Base-by-base conservation (phyloP, 2,329 filamentous ascomycete species). In the Colletotrichum destructivum region DNA sequence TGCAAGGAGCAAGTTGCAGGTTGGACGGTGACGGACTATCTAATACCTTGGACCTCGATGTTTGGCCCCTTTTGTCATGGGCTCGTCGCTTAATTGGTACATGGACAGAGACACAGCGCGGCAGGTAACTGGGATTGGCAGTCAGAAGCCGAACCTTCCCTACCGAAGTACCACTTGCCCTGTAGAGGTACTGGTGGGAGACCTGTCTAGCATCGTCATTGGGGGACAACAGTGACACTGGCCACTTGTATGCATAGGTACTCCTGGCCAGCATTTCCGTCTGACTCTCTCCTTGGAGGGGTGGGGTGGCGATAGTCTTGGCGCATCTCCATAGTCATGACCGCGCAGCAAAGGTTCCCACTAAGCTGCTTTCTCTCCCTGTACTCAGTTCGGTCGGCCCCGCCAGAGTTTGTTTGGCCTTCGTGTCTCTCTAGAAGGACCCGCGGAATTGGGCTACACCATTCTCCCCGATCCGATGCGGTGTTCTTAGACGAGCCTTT, bases 1-100 rank as follows among this genome's bases (percentile, higher is more conserved):
- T 69, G 65, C 65, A 71, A 57, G 52, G 46, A 69, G 52, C 44
- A 68, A 40, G 57, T 71, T 68, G 35, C 13, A 52, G 16, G 49
- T 21, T 31, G 40, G 38, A 52, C 15, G 21, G 47, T 66, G 49
- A 59, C 44, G 56, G 35, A 62, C 44, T 38, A 38, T 38, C 35
- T 38, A 38, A 11, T n/a, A 42, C 40, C 55, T 55, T 46, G 46
- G 49, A 62, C 40, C 13, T 60, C 23, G 49, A 70, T 47, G 55
- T 49, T 57, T 55, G 62, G 46, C 35, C 40, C 31, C 21, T 60
- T 63, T 47, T 60, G 63, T 52, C 44, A 40, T 49, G 38, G 46
- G 44, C 46, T 57, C 13, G 35, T 59, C 55, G 35, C 63, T 51
- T 52, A 62, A 52, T 38, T 38, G 35, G 35, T 38, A 11, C 35